phyloP scores from a whole-genome alignment of 23 red algal species.

The Gracilaria domingensis region DNA sequence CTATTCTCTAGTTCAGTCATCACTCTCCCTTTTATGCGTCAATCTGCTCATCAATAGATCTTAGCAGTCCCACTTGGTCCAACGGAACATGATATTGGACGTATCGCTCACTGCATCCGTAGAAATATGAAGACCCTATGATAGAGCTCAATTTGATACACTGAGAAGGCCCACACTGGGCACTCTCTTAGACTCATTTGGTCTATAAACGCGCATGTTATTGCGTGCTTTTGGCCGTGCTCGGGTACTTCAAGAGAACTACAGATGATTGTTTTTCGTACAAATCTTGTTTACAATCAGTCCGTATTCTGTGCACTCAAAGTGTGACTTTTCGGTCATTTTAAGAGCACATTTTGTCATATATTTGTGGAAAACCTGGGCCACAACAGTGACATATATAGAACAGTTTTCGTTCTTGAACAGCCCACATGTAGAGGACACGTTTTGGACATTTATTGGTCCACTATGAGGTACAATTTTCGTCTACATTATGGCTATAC shows the following conservation, averaged over 20 bases:
- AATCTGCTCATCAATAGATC: not conserved
- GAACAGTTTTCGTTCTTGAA: no score
- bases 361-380: not conserved
- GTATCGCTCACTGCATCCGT: no score
- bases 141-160: not conserved
- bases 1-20: not conserved
- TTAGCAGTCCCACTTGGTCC: not conserved
- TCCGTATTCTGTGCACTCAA: not conserved
- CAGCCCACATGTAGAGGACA: not conserved
- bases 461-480: not conserved
- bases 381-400: not conserved
- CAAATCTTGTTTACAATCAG: not conserved
- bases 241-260: not conserved
- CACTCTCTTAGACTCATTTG: not conserved
- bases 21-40: not conserved
- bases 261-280: not conserved
- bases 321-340: not conserved
- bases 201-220: not conserved
- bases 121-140: no score
- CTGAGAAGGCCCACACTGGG: no score
- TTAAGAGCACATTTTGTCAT: not conserved
- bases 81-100: no score
- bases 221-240: not conserved
- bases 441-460: not conserved
- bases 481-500: not conserved